These are phyloP conservation scores for Thelonectria discophora DNA, from an alignment of 2,329 filamentous ascomycete genomes.

Conservation along the genomic window DNA sequence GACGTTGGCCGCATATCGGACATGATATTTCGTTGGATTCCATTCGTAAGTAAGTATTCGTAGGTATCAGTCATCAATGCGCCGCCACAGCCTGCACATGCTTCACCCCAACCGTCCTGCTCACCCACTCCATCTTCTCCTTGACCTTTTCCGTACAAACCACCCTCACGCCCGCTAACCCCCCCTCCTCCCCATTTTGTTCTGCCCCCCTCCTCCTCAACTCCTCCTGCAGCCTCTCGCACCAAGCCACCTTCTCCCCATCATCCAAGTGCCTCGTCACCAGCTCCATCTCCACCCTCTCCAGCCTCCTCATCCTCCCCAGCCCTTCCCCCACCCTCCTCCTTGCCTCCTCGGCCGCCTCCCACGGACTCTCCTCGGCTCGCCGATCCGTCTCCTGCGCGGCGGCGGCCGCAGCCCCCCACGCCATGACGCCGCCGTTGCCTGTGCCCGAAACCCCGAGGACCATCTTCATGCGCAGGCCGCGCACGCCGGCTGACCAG, in stretches of 20 bases:
- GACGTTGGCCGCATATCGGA: background rate
- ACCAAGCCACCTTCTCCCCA: conserved; percentile 49
- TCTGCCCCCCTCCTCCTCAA: conserved; percentile 31
- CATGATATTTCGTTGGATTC: no score
- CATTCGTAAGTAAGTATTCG: no score
- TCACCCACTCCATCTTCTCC: conserved; percentile 41
- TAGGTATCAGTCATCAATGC: conserved; percentile 5
- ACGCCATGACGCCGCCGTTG: conserved; percentile 7
- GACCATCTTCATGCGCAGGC: conserved; percentile 52
- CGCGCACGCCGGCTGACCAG: conserved; percentile 49
- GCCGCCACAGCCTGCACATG: conserved; percentile 15
- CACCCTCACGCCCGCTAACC: conserved; percentile 29
- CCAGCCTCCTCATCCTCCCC: conserved; percentile 42
- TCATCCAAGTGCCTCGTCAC: conserved; percentile 44
- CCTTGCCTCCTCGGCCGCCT: conserved; percentile 29
- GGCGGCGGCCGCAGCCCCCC: conserved; percentile 31
- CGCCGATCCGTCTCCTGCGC: conserved; percentile 36
- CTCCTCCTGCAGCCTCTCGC: conserved; percentile 41
- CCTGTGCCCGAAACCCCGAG: conserved; percentile 29
- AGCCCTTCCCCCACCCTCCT: conserved; percentile 44
- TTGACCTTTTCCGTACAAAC: conserved; percentile 40
- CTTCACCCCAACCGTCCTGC: conserved; percentile 31
- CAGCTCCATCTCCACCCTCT: conserved; percentile 54
- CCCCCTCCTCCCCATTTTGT: background rate
- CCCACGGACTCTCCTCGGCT: conserved; percentile 29